A percentile compares a stretch with the other conserved stretches of the same genome.
Evolutionary conservation across 1,139 yeast genomes (phyloP).

Genomic region (Geotrichum carabidarum): DNA sequence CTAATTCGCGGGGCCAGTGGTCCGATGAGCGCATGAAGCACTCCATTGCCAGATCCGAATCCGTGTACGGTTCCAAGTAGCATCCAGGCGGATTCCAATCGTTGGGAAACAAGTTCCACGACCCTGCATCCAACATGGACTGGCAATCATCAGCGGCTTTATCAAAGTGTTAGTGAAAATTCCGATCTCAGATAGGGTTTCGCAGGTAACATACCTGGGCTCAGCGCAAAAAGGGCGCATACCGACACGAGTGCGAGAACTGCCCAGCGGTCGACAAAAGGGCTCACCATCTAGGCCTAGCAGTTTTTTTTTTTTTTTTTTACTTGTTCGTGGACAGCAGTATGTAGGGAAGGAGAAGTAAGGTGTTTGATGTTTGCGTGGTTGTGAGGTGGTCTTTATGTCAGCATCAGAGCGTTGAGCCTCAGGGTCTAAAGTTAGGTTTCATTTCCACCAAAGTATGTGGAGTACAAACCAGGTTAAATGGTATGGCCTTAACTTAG

Average conservation of each 20-base stretch:
- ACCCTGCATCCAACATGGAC: not conserved
- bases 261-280: not conserved
- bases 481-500: too few relatives aligned
- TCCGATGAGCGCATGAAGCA: not conserved
- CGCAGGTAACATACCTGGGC: not conserved
- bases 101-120: conserved; percentile 4
- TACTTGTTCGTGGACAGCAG: too few relatives aligned
- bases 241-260: not conserved
- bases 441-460: too few relatives aligned
- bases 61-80: not conserved
- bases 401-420: too few relatives aligned
- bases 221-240: not conserved
- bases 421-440: too few relatives aligned
- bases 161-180: not conserved
- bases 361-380: too few relatives aligned
- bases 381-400: too few relatives aligned
- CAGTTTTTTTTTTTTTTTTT: too few relatives aligned
- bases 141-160: conserved; percentile 1
- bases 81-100: conserved; percentile 9
- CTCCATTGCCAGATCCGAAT: not conserved
- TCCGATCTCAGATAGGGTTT: not conserved
- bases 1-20: not conserved
- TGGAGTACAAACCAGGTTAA: too few relatives aligned
- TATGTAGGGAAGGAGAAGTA: too few relatives aligned
- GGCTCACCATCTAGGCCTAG: not conserved